Conservation (phyloP, 2,329 filamentous ascomycete species). For the Alternaria sp. region DNA sequence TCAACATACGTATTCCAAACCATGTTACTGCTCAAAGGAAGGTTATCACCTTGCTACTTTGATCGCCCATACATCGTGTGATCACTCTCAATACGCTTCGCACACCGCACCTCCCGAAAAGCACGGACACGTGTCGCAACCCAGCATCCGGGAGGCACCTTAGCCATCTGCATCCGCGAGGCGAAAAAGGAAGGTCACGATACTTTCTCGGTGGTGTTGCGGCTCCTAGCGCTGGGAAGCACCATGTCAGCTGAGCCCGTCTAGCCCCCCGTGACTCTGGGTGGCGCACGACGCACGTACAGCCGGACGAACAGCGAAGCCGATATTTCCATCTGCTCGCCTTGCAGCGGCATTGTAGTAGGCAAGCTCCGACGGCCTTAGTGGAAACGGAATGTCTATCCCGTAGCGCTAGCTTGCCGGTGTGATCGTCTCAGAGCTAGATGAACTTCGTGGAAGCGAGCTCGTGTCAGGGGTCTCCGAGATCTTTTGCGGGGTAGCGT, state of each 20-base stretch:
- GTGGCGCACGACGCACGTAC: slow-evolving; percentile 13
- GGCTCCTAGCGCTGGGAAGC: slow-evolving; percentile 33
- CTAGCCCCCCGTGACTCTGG: slow-evolving; percentile 38
- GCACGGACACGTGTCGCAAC: slow-evolving; percentile 8
- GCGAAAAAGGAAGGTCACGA: slow-evolving; percentile 45
- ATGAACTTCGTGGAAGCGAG: slow-evolving; percentile 14
- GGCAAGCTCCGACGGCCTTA: slow-evolving; percentile 23
- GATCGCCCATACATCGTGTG: slow-evolving; percentile 12
- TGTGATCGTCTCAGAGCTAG: slow-evolving; percentile 23
- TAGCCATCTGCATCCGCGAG: slow-evolving; percentile 23
- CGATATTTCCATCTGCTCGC: neutral
- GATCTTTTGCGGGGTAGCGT: slow-evolving; percentile 48
- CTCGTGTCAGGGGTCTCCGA: slow-evolving; percentile 25
- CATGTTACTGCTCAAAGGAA: neutral
- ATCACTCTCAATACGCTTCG: slow-evolving; percentile 5
- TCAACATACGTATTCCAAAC: neutral
- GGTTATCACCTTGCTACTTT: neutral
- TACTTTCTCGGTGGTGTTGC: slow-evolving; percentile 39
- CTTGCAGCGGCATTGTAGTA: slow-evolving; percentile 22
- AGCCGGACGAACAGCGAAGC: slow-evolving; percentile 23
- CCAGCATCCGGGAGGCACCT: slow-evolving; percentile 17
- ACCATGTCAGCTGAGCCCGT: slow-evolving; percentile 35
- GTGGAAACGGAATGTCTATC: slow-evolving; percentile 22
- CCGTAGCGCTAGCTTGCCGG: slow-evolving; percentile 13
- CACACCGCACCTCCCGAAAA: slow-evolving; percentile 9